These are phyloP conservation scores for Beauveria australis DNA, from an alignment of 2,329 filamentous ascomycete species.

Conservation along the genomic window DNA sequence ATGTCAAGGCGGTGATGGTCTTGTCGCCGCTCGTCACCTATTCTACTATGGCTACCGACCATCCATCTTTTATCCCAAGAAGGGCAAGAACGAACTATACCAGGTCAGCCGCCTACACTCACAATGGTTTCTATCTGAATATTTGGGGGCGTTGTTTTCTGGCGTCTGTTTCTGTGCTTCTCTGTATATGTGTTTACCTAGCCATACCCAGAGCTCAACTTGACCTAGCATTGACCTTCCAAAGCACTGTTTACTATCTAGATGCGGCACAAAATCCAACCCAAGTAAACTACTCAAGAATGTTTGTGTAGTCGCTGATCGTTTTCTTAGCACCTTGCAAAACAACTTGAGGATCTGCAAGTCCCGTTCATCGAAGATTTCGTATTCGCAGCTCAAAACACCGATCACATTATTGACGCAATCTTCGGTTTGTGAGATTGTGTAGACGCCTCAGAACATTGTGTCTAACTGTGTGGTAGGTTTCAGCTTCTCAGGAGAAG, in stretches of 20 bases:
- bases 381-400: constrained; percentile 49
- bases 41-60: constrained; percentile 87
- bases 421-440: constrained; percentile 64
- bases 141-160: not conserved
- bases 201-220: not conserved
- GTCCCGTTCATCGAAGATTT: constrained; percentile 85
- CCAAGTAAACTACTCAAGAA: not conserved
- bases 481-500: constrained; percentile 86
- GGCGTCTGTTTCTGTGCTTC: not conserved
- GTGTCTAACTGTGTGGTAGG: constrained; percentile 35
- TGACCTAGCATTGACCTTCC: not conserved
- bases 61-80: constrained; percentile 86
- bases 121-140: not conserved
- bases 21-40: constrained; percentile 88
- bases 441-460: not conserved
- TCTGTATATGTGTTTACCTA: constrained; percentile 2
- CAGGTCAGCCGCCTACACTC: constrained; percentile 42
- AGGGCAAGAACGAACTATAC: constrained; percentile 83
- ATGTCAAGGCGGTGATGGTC: constrained; percentile 75
- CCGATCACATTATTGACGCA: constrained; percentile 82
- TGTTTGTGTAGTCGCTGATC: constrained; percentile 20
- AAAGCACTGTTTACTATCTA: not conserved
- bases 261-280: constrained; percentile 5
- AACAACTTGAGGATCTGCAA: constrained; percentile 74
- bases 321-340: constrained; percentile 60